Evolutionary conservation across 805 yeast species (phyloP), one percentile per base, ranked within the genome.

Genomic region (Saccharomycopsis babjevae): DNA sequence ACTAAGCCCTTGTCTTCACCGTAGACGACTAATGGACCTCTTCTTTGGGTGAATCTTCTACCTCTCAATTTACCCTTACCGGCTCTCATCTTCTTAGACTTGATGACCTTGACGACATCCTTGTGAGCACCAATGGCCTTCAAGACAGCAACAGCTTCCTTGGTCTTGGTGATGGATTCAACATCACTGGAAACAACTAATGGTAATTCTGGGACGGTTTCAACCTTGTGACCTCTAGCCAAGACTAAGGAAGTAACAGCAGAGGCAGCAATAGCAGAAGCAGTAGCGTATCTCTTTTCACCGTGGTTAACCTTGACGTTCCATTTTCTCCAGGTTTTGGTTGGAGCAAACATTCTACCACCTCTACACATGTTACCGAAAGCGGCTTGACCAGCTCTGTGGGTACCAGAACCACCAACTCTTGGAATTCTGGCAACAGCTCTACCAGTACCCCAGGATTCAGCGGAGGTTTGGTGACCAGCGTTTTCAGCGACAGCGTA

Each of bases 321-420:
- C 99, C 99, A 94, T 84, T 86, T 93, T 89, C 99, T 91, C 99
- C 99, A 94, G 81, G 96, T 92, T 87, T 94, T 94, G 81, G 99
- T 94, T 80, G 99, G 99, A 81, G 99, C 97, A 77, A 94, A 94
- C 98, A 94, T 94, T 83, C 99, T 96, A 85, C 99, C 99, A 80
- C 97, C 97, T 83, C 99, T 93, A 86, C 99, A 94, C 99, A 94
- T 94, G 94, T 94, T 94, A 88, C 99, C 99, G 86, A 94, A 94
- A 78, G 99, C 99, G 80, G 91, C 99, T 83, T 94, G 99, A 80
- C 99, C 99, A 70, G 98, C 84, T 83, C 99, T 92, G 96, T 91
- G 97, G 79, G 99, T 94, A 89, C 99, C 99, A 79, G 96, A 92
- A 84, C 99, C 99, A 83, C 97, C 97, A 78, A 94, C 98, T 87